phyloP scores from a whole-genome alignment of 768 basidiomycete genomes.

The Naganishia vaughanmartiniae region DNA sequence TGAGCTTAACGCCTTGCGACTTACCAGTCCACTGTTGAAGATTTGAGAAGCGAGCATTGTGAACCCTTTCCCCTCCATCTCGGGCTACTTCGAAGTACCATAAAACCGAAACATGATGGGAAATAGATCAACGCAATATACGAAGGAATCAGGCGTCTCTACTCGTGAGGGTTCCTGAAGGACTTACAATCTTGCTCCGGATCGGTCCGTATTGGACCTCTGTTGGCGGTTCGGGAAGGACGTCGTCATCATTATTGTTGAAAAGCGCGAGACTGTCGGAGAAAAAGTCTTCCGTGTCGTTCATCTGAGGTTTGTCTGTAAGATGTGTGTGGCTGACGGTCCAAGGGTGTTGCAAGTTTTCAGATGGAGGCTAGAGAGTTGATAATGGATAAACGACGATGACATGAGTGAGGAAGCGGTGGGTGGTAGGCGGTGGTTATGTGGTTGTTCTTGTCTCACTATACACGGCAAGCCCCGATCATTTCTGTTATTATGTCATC shows the following conservation, averaged over 20 bases:
- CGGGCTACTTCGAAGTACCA: slow-evolving; percentile 20
- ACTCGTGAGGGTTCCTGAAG: too few species aligned
- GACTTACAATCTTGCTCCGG: slow-evolving; percentile 23
- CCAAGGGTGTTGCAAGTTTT: too few species aligned
- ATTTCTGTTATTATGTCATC: too few species aligned
- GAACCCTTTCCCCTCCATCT: slow-evolving; percentile 25
- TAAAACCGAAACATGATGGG: background rate
- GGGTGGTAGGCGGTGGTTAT: too few species aligned
- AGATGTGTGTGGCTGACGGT: background rate
- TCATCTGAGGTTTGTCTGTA: background rate
- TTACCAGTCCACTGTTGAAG: slow-evolving; percentile 31
- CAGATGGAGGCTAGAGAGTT: too few species aligned
- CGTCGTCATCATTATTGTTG: slow-evolving; percentile 15
- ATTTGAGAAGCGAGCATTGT: slow-evolving; percentile 24
- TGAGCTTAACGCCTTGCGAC: background rate
- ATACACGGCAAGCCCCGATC: too few species aligned
- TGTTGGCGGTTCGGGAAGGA: slow-evolving; percentile 1
- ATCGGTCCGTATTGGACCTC: slow-evolving; percentile 29
- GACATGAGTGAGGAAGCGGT: too few species aligned
- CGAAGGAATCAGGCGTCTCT: background rate
- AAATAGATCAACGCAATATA: background rate
- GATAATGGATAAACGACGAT: too few species aligned
- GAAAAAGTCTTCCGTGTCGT: slow-evolving; percentile 25
- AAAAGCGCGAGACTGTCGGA: slow-evolving; percentile 14
- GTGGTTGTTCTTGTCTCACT: too few species aligned